Evolutionary conservation across 2,329 filamentous ascomycete genomes (phyloP), one percentile per base, ranked within the genome.

Genomic region (Biscogniauxia mediterranea): DNA sequence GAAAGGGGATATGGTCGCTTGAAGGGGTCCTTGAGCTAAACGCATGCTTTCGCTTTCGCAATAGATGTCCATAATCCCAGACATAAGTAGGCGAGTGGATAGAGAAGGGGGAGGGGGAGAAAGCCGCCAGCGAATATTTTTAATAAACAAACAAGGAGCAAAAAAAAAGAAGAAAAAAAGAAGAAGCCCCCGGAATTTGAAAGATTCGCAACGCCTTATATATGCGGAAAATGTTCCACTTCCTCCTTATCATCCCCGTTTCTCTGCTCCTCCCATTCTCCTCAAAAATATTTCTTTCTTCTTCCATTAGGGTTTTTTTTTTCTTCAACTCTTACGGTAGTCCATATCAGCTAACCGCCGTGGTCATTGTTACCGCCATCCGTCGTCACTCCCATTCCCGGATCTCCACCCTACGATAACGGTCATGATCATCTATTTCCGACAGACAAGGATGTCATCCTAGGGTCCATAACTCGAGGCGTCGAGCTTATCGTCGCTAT

Each of bases 401-500:
- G 32, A 38, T 51, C 54, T 46, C 51, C 28, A 52, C 19, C 13
- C 23, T 17, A 2, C 15, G 25, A 11, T 13, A 17, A 6, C n/a
- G 21, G 15, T n/a, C 26, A 15, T 55, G 20, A 52, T 25, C n/a
- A 19, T 13, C 38, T 46, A 20, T 6, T 13, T 3, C 26, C 52
- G 20, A 28, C 51, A 20, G 21, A 32, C 23, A 32, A 32, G 7
- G 26, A 51, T n/a, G 52, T 56, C 53, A 42, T 46, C 52, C 68
- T 75, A 78, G 17, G 74, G 70, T 54, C 76, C 78, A 57, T 81
- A 81, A 13, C 74, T 75, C 0, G 80, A 83, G n/a, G 75, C 68
- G 53, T 85, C 83, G 51, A 82, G 75, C 67, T 81, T 84, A 63
- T 85, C 83, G 55, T 85, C 82, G 13, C 80, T 78, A 63, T 85